Base-by-base conservation (phyloP, 352 stramenopile genomes). In the Elongisporangium anandrum region DNA sequence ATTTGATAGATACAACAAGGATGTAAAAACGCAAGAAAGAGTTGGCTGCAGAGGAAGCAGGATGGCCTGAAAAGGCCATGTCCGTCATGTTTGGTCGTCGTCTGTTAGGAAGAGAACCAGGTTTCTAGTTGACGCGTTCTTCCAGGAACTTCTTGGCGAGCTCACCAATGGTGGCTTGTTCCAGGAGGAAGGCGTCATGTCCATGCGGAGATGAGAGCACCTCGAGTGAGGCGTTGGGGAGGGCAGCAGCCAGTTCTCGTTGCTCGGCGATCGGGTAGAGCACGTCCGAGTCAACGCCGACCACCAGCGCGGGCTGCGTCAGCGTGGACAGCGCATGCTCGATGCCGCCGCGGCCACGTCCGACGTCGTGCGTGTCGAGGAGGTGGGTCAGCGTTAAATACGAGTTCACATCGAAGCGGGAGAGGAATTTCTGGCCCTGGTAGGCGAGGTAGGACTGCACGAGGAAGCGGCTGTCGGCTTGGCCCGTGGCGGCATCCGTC, bases 281-380 rank as follows among this genome's bases (percentile, higher is more conserved):
- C 49, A 98, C 81, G 68, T 99, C 96, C 57, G 81, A 97, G 59
- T 98, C 88, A 53, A 98, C 93, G 34, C 96, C 96, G 47, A 99
- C 62, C n/a, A 99, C 75, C 56, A 98, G 79, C 17, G 88, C 80
- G 8, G 94, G 94, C 60, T 87, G 77, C 17, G 70, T 59, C 19
- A 96, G 67, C 23, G 78, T 66, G 1, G 54, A 48, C 13, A 94
- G 73, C 23, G 84, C 81, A 5, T 71, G 52, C 57, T 92, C 65
- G 12, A 98, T 69, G 51, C 89, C 86, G 12, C 84, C 92, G 29
- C 94, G 83, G 26, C 71, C 73, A 10, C 90, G 80, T 2, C 85
- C 86, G 17, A 99, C 77, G 70, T 99, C 95, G 62, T 99, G 96
- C 9, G 88, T 94, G 78, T 99, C 95, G 93, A 99, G 98, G 73